Conservation (phyloP, 2,329 filamentous ascomycete genomes). For the Alternaria rosae region DNA sequence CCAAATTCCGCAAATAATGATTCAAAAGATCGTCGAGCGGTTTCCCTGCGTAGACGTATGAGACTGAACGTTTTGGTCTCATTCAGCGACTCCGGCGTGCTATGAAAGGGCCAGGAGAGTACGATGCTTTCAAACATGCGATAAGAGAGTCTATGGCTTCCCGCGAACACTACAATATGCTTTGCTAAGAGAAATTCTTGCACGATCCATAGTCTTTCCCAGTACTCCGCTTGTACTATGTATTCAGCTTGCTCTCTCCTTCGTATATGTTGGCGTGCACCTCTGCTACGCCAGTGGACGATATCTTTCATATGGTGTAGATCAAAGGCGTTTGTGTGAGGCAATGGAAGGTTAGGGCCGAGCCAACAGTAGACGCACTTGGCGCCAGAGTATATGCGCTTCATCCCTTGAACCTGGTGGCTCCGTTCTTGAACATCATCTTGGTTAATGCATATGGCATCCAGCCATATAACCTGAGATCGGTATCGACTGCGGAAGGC, state of each 20-base stretch:
- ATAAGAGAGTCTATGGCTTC: background rate
- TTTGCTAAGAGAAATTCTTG: background rate
- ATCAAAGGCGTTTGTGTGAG: background rate
- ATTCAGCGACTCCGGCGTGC: too few relatives aligned
- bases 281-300: background rate
- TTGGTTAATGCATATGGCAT: background rate
- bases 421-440: background rate
- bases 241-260: background rate
- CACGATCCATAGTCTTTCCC: background rate
- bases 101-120: too few relatives aligned
- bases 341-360: background rate
- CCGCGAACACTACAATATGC: background rate
- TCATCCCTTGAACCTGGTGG: background rate
- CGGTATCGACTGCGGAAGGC: background rate
- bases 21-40: background rate
- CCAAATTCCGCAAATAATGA: background rate
- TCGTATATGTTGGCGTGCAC: background rate
- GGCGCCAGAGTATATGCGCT: background rate
- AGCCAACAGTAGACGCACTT: background rate
- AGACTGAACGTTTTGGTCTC: background rate
- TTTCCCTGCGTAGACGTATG: background rate
- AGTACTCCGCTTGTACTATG: background rate
- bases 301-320: background rate
- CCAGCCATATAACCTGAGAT: background rate
- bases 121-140: fast-evolving